Base-by-base conservation (phyloP, 768 basidiomycete species). In the Boletus patriciae region DNA sequence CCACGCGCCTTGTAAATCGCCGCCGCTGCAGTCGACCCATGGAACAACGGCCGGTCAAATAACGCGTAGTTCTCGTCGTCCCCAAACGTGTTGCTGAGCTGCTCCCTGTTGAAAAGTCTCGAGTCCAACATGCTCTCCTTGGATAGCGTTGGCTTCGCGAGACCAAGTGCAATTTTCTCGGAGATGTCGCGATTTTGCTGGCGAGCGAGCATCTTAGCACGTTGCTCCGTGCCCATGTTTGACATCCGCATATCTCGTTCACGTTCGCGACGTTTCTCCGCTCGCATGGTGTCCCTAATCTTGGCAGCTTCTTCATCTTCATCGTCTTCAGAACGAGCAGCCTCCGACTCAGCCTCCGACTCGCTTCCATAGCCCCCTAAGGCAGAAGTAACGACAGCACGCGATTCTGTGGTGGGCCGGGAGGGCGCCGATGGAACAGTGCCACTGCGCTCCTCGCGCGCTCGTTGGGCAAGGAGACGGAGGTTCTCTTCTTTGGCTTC, bases 161-260 rank as follows among this genome's bases (percentile, higher is more conserved):
- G 84, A 38, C 97, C 97, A 33, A 99, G 85, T 5, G 97, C 97
- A 50, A 99, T 87, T 80, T 99, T 98, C 76, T 99, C 97, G 3
- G 97, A 99, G 46, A 99, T 98, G 73, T 98, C 97, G 66, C 97
- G 92, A 71, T 98, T 96, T 75, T 97, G 94, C 63, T 98, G 93
- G 52, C 91, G 86, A 21, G 96, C 94, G 57, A 98, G 78, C 82
- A 92, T 86, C 78, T 97, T 98, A 38, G 97, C 94, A 16, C 97
- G 83, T 68, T 94, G 92, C 74, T 98, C 97, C 29, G 88, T 83
- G 25, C 97, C 97, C 97, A 99, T 99, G 68, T 98, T 97, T 74
- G 83, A 94, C 94, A 98, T 96, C 58, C 97, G 81, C 91, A 99
- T 85, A 74, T 99, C 96, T 38, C 95, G 86, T 76, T 98, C 95